These are phyloP conservation scores for Auxenochlorella pyrenoidosa DNA, from an alignment of 139 green algal species.

Conservation along the genomic window DNA sequence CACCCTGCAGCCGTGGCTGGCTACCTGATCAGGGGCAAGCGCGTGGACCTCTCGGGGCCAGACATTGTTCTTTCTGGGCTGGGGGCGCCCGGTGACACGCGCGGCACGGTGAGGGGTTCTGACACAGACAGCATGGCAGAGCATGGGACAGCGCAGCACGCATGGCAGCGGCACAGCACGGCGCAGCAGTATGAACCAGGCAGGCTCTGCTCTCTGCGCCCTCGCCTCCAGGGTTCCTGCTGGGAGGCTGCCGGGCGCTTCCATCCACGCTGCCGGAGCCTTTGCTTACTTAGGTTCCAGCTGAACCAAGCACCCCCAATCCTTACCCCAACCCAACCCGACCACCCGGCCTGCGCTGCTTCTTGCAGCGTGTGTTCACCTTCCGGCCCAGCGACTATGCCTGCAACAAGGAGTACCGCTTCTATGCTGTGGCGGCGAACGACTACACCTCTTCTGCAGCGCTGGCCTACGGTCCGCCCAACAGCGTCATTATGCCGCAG, in stretches of 20 bases:
- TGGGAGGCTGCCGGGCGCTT: too few species aligned
- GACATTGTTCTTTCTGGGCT: background rate
- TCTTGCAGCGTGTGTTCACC: background rate
- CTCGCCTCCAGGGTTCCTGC: too few species aligned
- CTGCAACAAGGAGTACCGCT: conserved; percentile 3
- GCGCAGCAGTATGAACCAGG: background rate
- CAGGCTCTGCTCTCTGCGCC: too few species aligned
- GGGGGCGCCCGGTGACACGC: background rate
- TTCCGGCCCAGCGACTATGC: background rate
- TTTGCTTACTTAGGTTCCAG: too few species aligned
- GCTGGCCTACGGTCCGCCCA: background rate
- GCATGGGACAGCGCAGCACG: too few species aligned
- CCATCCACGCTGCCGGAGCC: too few species aligned
- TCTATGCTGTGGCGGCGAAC: background rate
- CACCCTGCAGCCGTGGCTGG: background rate
- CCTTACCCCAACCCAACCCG: too few species aligned
- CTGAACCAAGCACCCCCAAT: too few species aligned
- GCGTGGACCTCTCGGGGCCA: background rate
- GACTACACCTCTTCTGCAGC: background rate
- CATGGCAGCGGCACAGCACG: background rate
- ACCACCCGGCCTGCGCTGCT: too few species aligned
- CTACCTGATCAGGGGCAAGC: background rate
- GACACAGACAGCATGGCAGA: too few species aligned
- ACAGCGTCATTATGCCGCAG: background rate
- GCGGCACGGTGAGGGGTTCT: background rate